These are phyloP conservation scores for Thozetella sp. DNA, from an alignment of 495 filamentous ascomycete species.

Conservation along the genomic window DNA sequence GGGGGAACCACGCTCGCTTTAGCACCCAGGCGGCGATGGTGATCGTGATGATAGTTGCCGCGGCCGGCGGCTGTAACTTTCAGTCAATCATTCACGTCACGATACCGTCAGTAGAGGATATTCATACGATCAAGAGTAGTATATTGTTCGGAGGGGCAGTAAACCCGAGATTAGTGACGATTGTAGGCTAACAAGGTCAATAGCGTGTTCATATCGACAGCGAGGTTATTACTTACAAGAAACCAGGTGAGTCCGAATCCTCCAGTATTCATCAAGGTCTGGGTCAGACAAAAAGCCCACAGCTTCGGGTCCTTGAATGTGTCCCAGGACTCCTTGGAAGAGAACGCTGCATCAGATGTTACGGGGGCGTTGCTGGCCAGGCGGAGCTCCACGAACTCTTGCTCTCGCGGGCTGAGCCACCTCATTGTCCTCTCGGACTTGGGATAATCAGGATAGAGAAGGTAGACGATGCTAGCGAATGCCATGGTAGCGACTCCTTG, in stretches of 20 bases:
- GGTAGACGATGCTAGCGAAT: background rate
- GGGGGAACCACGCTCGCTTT: background rate
- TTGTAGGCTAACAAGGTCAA: too few species aligned
- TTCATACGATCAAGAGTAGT: background rate
- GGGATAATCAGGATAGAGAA: background rate
- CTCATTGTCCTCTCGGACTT: background rate
- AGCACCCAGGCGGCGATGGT: background rate
- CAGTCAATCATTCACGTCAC: background rate
- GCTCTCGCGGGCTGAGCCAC: background rate
- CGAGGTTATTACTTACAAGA: too few species aligned
- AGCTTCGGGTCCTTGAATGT: background rate
- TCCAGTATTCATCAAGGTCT: background rate
- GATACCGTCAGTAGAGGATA: background rate
- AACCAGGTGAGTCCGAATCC: background rate
- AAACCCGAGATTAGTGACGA: background rate
- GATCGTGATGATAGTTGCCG: background rate
- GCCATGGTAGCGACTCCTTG: background rate
- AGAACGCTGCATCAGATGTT: background rate
- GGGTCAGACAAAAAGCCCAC: background rate
- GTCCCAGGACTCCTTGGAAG: background rate
- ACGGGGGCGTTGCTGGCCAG: background rate
- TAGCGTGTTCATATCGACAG: too few species aligned
- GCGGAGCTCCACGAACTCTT: background rate
- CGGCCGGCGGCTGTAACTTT: background rate
- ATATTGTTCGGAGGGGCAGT: background rate